Conservation (phyloP, 192 early-diverging fungal species). For the Gryganskiella cystojenkinii region DNA sequence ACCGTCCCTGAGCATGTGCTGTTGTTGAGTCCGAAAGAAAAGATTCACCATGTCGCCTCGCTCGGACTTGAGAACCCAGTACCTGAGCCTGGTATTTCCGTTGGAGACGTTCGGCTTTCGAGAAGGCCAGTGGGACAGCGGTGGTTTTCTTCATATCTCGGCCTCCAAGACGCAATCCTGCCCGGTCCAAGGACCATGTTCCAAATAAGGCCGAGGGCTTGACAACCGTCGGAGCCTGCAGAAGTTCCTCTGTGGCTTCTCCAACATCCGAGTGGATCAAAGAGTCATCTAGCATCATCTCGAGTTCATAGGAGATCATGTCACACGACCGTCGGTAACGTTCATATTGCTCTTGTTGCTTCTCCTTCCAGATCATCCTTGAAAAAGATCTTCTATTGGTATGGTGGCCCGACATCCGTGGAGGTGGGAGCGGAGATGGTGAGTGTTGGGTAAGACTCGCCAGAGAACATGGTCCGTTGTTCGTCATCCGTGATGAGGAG, state of each 20-base stretch:
- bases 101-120: slow-evolving; percentile 19
- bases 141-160: slow-evolving; percentile 8
- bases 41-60: not conserved
- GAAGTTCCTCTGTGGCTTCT: slow-evolving; percentile 5
- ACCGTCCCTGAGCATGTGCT: not conserved
- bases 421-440: not conserved
- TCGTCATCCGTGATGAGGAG: not conserved
- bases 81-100: slow-evolving; percentile 46
- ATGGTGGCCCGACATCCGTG: not conserved
- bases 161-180: not conserved
- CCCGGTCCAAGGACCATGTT: no score
- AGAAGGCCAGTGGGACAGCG: slow-evolving; percentile 15
- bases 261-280: slow-evolving; percentile 32
- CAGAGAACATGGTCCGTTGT: not conserved
- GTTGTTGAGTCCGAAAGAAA: slow-evolving; percentile 1
- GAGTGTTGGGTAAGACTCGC: not conserved
- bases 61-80: slow-evolving; percentile 15
- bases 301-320: slow-evolving; percentile 27
- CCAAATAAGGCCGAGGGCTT: no score
- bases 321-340: slow-evolving; percentile 45
- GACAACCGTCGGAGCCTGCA: not conserved
- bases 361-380: slow-evolving; percentile 44
- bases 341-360: slow-evolving; percentile 51
- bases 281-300: slow-evolving; percentile 4
- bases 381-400: slow-evolving; percentile 17